Percentiles rank a stretch among this genome's conserved stretches.
Conservation (phyloP, 1,284 basidiomycete species). For the Trichosporon sp. region DNA sequence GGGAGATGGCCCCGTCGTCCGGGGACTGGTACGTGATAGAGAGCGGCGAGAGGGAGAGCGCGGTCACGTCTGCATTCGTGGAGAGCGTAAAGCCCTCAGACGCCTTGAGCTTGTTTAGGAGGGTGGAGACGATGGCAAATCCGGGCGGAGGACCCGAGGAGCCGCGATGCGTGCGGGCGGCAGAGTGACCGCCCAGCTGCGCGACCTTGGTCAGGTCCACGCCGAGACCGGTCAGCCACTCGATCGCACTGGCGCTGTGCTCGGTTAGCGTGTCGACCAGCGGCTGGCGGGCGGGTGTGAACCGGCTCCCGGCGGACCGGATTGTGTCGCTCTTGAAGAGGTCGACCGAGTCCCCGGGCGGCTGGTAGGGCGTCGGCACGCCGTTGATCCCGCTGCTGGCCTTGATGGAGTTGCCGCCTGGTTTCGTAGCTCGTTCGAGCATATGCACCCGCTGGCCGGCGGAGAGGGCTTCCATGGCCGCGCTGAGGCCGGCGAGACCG, state of each 20-base stretch:
- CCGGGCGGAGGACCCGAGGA: conserved; percentile 25
- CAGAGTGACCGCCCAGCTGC: conserved; percentile 27
- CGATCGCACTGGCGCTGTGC: conserved; percentile 19
- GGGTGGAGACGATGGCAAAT: conserved; percentile 22
- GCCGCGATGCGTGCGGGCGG: conserved; percentile 27
- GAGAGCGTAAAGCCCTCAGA: conserved; percentile 21
- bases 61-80: conserved; percentile 19
- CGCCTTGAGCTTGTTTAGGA: conserved; percentile 25
- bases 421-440: conserved; percentile 26
- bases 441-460: conserved; percentile 26
- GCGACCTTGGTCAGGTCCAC: conserved; percentile 28
- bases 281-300: conserved; percentile 11
- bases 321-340: conserved; percentile 24
- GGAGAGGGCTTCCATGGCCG: conserved; percentile 22
- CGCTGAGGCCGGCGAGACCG: conserved; percentile 28
- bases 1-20: conserved; percentile 1
- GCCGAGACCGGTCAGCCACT: conserved; percentile 26
- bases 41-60: conserved; percentile 1
- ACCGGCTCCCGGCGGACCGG: conserved; percentile 24
- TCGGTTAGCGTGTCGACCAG: conserved; percentile 21
- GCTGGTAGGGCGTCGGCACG: conserved; percentile 24
- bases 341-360: not conserved
- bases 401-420: conserved; percentile 32
- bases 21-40: not conserved
- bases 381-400: conserved; percentile 30